Evolutionary conservation across 2,329 filamentous ascomycete genomes (phyloP), one percentile per base, ranked within the genome.

Genomic region (Scytalidium sp.): DNA sequence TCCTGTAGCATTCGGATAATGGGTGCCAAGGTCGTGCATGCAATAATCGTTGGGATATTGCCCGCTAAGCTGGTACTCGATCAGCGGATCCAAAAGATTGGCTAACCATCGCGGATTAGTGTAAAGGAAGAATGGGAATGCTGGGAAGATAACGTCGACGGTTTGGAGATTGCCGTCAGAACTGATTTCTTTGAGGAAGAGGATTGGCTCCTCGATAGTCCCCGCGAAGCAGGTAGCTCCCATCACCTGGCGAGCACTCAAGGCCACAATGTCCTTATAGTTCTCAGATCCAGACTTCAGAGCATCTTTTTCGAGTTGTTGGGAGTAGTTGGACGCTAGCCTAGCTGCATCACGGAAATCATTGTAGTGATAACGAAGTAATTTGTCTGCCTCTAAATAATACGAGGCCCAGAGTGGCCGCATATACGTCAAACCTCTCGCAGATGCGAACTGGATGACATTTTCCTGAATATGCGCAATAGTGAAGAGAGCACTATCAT

Each of bases 151-250:
- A 50, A 95, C 88, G 70, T 93, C 88, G 10, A 94, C 87, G 0
- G 89, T 94, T 64, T 94, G 89, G 66, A 85, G 85, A 61, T 95
- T 93, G 3, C 89, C 89, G 59, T 93, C 88, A 2, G 87, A 91
- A 1, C 87, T 90, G 49, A 94, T 93, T 65, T 94, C 90, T 64
- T 94, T 94, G 52, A 93, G 70, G 69, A 94, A 94, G 19, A 94
- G 67, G 40, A 93, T 77, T 0, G 87, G 87, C 54, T 83, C 76
- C 3, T 90, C 80, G 1, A 85, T 79, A 19, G 88, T 87, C 41
- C 87, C 81, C 6, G 87, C 79, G 70, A 92, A 90, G 55, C 83
- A 84, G 3, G 86, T 90, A 1, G 87, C 89, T 6, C 89, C 90
- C 63, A 94, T 76, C 13, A 90, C 87, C 63, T 95, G 90, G 42